Evolutionary conservation across 768 basidiomycete genomes (phyloP), one percentile per base, ranked within the genome.

Genomic region (Panellus pusillus): DNA sequence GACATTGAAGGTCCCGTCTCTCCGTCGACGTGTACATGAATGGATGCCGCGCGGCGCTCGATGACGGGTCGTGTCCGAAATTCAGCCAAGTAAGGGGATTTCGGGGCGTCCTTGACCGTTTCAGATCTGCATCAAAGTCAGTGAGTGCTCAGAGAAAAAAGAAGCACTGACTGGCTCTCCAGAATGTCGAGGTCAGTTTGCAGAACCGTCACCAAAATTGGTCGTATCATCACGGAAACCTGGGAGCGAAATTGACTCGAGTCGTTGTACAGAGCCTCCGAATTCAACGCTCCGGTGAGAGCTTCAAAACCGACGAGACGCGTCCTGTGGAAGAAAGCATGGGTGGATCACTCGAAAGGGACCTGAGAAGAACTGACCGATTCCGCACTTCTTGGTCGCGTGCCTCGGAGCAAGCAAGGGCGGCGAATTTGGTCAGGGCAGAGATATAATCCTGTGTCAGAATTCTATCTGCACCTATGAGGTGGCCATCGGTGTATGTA

Each of bases 1-100:
- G 72, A 68, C 45, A 73, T 75, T 1, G 84, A 80, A 20, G 94
- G 93, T 0, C 93, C 93, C 45, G 84, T 82, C 63, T 97, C 91
- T 9, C 93, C 93, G 59, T 95, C 89, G 14, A 93, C 71, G 66
- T 96, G 93, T 9, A 87, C 73, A 65, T 95, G 93, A 13, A 97
- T 88, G 1, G 93, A 96, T 5, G 89, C 87, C 0, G 94, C 93
- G 28, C 91, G 82, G 49, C 94, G 75, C 67, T 95, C 90, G 13
- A 84, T 74, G 2, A 84, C 73, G 11, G 94, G 93, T 50, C 89
- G 78, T 5, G 85, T 84, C 32, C 91, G 82, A 62, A 94, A 96
- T 65, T 95, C 92, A 12, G 83, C 82, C 61, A 95, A 74, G 67
- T 91, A 94, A 2, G 87, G 82, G 1, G 93, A 92, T 3, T 76